Conservation (phyloP, 2,329 filamentous ascomycete genomes). For the Coniella vitis region DNA sequence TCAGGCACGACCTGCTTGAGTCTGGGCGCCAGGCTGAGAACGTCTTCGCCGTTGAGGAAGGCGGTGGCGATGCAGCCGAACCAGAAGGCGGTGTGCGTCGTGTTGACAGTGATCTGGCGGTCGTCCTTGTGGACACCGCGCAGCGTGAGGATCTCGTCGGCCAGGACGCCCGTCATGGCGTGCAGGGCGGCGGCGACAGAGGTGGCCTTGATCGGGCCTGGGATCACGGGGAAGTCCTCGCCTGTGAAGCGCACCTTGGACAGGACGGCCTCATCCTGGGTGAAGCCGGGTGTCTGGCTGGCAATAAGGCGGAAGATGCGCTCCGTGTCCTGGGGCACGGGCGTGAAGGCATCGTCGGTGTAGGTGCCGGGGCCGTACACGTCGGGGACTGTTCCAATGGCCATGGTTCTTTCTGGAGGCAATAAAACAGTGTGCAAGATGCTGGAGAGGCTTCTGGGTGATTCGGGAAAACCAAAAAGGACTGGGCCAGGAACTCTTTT, state of each 20-base stretch:
- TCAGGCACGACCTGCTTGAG: conserved; percentile 27
- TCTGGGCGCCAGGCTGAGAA: conserved; percentile 23
- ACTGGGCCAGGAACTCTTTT: no score
- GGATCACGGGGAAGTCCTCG: conserved; percentile 25
- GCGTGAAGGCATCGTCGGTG: conserved; percentile 22
- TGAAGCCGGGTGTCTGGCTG: conserved; percentile 27
- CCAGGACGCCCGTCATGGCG: conserved; percentile 30
- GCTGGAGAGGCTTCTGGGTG: no score
- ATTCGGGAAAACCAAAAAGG: no score
- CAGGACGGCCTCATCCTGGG: conserved; percentile 22
- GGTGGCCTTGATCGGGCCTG: conserved; percentile 29
- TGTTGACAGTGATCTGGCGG: conserved; percentile 34
- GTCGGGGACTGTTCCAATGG: conserved; percentile 18
- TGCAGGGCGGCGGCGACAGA: conserved; percentile 27
- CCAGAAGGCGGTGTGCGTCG: conserved; percentile 39
- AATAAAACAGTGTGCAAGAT: neutral
- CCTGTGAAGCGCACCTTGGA: conserved; percentile 26
- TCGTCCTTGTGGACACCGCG: conserved; percentile 21
- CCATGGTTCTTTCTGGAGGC: conserved; percentile 10
- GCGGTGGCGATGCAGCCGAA: conserved; percentile 33
- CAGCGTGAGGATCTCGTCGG: conserved; percentile 28
- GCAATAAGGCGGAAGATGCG: conserved; percentile 27
- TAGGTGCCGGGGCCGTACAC: conserved; percentile 28
- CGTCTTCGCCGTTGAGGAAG: conserved; percentile 30
- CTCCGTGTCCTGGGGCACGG: conserved; percentile 24